Evolutionary conservation across 257 asterid species (phyloP), one percentile per base, ranked within the genome.

Genomic region (Eucommia ulmoides): DNA sequence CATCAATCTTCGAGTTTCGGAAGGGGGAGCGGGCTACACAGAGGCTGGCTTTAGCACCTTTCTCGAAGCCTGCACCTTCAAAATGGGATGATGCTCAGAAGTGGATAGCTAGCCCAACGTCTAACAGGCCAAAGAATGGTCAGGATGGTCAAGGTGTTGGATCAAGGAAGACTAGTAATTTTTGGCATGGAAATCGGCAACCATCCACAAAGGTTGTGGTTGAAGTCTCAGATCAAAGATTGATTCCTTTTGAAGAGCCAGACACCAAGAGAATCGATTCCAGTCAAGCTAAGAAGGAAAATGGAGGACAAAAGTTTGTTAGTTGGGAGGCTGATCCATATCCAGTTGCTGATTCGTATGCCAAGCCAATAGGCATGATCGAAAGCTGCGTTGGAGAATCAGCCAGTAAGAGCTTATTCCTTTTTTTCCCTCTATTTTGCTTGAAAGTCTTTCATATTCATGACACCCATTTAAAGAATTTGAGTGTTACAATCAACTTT

Each of bases 51-150:
- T 58, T 65, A 49, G 66, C 60, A 22, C 63, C 70, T 45, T 69
- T 69, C 56, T 60, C 65, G 3, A 69, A 64, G 33, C 68, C 75
- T 7, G 67, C 75, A 2, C 75, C 71, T 7, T 69, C 75, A n/a
- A 69, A 69, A 47, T 69, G 75, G 75, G 71, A 69, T 22, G 75
- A 69, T 64, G 75, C 71, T 2, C 75, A 69, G 56, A 69, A 69
- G 54, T 69, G 75, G 75, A 64, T 64, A 51, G 75, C 71, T 20
- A 69, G 75, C 67, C 75, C 75, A 15, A 69, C 71, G 20, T 51
- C 64, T 35, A 66, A 54, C 58, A 29, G 55, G 25, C 41, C 44
- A 0, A 66, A 56, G 41, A 58, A 47, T 41, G 59, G 61, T 22
- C 70, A 24, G 33, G 63, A 45, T 26, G 59, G 46, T 46, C 73